Percentiles rank a stretch among this genome's conserved stretches.
Evolutionary conservation across 106 monocot genomes (phyloP).

Genomic region (Phalaenopsis equestris): DNA sequence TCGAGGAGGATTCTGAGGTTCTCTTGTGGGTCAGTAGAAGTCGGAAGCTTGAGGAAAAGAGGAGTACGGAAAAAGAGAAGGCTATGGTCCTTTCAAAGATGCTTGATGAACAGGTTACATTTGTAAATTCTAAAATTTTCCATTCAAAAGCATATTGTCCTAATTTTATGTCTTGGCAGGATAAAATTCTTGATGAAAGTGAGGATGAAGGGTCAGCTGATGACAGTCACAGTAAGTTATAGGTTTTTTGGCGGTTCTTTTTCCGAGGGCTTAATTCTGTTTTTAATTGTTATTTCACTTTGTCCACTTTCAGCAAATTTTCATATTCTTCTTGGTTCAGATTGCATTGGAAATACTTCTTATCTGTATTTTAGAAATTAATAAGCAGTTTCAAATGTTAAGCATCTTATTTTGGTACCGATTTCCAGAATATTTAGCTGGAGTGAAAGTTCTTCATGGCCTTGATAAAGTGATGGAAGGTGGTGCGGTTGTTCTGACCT

Average conservation of each 20-base stretch:
- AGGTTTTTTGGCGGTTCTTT: background rate
- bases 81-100: conserved; percentile 43
- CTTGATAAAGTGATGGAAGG: conserved; percentile 96
- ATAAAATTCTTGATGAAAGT: conserved; percentile 53
- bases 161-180: conserved; percentile 36
- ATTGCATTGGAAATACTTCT: background rate
- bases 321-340: background rate
- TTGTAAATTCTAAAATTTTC: background rate
- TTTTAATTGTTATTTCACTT: background rate
- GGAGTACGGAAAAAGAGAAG: conserved; percentile 55
- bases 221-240: conserved; percentile 25
- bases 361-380: background rate
- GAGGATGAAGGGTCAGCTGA: conserved; percentile 51
- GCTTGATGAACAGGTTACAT: conserved; percentile 68
- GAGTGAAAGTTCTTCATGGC: conserved; percentile 90
- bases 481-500: conserved; percentile 89
- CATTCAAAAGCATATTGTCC: background rate
- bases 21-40: conserved; percentile 74
- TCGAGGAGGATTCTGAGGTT: conserved; percentile 35
- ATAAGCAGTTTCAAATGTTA: background rate
- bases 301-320: background rate
- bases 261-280: background rate
- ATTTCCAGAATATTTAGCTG: conserved; percentile 71
- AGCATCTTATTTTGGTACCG: background rate
- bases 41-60: conserved; percentile 58